Percentiles rank a stretch among this genome's conserved stretches.
Conservation (phyloP, 1,139 yeast species). For the Scheffersomyces stambukii region DNA sequence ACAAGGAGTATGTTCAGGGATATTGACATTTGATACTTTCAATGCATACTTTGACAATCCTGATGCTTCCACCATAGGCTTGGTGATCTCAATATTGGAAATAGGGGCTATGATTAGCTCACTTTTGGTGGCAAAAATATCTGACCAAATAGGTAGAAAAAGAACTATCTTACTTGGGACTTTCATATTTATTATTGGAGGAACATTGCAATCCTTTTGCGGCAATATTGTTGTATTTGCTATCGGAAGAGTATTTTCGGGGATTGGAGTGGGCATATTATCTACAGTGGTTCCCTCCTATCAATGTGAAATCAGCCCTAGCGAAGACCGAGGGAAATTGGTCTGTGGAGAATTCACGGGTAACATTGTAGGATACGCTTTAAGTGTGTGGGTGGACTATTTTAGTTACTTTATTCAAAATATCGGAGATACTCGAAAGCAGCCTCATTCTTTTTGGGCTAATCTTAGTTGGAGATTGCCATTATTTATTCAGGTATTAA, state of each 20-base stretch:
- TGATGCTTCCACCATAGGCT: slow-evolving; percentile 42
- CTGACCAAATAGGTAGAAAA: slow-evolving; percentile 46
- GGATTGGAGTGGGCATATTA: slow-evolving; percentile 50
- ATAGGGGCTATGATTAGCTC: slow-evolving; percentile 50
- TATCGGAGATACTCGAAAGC: slow-evolving; percentile 33
- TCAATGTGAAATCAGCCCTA: slow-evolving; percentile 54
- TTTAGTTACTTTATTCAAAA: slow-evolving; percentile 46
- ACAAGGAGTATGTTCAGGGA: slow-evolving; percentile 88
- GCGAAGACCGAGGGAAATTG: slow-evolving; percentile 51
- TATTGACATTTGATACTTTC: slow-evolving; percentile 47
- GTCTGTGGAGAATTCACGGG: slow-evolving; percentile 56
- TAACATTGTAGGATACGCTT: slow-evolving; percentile 48
- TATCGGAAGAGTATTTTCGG: slow-evolving; percentile 48
- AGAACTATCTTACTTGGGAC: slow-evolving; percentile 48
- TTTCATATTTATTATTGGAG: slow-evolving; percentile 46
- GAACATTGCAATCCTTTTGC: slow-evolving; percentile 45
- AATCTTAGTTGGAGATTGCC: slow-evolving; percentile 52
- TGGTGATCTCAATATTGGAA: slow-evolving; percentile 49
- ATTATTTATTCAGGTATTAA: slow-evolving; percentile 43
- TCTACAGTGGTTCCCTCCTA: slow-evolving; percentile 52
- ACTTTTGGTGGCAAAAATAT: slow-evolving; percentile 42
- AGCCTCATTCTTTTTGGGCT: slow-evolving; percentile 39
- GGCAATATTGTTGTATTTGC: slow-evolving; percentile 40
- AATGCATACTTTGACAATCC: slow-evolving; percentile 42
- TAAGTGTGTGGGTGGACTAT: slow-evolving; percentile 55